Conservation (phyloP, 1,284 basidiomycete species). For the Cryptococcus sp. region DNA sequence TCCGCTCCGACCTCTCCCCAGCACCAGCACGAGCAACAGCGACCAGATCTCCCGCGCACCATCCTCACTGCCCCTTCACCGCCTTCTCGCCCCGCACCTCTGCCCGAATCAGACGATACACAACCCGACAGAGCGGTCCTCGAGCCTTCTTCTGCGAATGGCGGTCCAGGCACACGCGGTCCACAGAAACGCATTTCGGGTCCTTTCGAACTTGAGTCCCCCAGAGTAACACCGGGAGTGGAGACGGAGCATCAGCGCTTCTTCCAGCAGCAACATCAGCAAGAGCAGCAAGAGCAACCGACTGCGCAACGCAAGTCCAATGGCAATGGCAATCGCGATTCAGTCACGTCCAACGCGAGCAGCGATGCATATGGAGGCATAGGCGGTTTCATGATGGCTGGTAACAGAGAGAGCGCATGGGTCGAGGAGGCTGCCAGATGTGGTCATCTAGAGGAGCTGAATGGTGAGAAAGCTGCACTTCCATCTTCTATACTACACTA, state of each 20-base stretch:
- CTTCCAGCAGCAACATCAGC: slow-evolving; percentile 7
- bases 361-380: slow-evolving; percentile 37
- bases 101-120: slow-evolving; percentile 21
- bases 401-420: slow-evolving; percentile 12
- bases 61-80: too few relatives aligned
- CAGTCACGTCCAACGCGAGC: slow-evolving; percentile 32
- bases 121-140: slow-evolving; percentile 9
- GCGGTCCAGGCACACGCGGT: too few relatives aligned
- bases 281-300: neutral
- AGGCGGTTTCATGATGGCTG: slow-evolving; percentile 44
- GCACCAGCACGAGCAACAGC: neutral
- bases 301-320: too few relatives aligned
- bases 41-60: neutral
- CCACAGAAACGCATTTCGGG: slow-evolving; percentile 25
- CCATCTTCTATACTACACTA: neutral
- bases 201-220: slow-evolving; percentile 42
- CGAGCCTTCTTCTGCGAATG: neutral
- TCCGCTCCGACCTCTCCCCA: neutral
- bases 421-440: slow-evolving; percentile 2
- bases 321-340: slow-evolving; percentile 8
- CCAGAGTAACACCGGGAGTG: slow-evolving; percentile 18
- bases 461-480: slow-evolving; percentile 13
- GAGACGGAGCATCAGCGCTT: neutral
- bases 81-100: neutral
- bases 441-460: slow-evolving; percentile 17